phyloP scores from a whole-genome alignment of 2,329 filamentous ascomycete species.

The Dothideomycetes sp. region DNA sequence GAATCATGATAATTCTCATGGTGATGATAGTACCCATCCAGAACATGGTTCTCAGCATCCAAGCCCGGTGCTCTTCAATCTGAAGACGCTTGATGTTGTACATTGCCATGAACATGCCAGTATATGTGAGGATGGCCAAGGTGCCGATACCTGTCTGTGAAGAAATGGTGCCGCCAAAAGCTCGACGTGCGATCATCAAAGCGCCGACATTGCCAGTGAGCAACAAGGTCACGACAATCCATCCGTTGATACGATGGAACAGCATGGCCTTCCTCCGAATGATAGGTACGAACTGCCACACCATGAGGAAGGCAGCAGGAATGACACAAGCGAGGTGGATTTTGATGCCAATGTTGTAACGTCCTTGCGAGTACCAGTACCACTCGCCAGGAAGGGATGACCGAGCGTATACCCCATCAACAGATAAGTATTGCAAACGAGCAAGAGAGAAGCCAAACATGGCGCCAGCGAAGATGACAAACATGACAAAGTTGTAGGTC shows the following conservation, averaged over 20 bases:
- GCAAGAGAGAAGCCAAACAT: conserved; percentile 42
- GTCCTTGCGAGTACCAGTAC: conserved; percentile 32
- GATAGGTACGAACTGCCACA: conserved; percentile 35
- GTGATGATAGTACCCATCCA: conserved; percentile 46
- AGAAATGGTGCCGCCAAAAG: conserved; percentile 47
- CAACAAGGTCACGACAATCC: conserved; percentile 43
- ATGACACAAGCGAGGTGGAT: conserved; percentile 35
- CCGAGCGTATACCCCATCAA: conserved; percentile 23
- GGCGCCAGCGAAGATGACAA: conserved; percentile 39
- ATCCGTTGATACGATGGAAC: conserved; percentile 54
- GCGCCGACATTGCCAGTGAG: conserved; percentile 40
- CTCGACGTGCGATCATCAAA: conserved; percentile 43
- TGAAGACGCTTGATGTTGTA: conserved; percentile 52
- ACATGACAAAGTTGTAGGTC: no score
- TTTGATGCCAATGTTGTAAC: conserved; percentile 32
- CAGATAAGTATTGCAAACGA: conserved; percentile 41
- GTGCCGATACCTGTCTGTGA: conserved; percentile 39
- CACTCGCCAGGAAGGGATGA: conserved; percentile 34
- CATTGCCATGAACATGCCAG: conserved; percentile 39
- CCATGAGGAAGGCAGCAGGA: conserved; percentile 31
- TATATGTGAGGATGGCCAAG: conserved; percentile 38
- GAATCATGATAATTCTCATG: conserved; percentile 39
- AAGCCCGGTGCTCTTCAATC: conserved; percentile 55
- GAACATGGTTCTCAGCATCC: conserved; percentile 46
- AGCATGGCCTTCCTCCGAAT: conserved; percentile 40